Base-by-base conservation (phyloP, 2,329 filamentous ascomycete species). In the Zymoseptoria ardabiliae region DNA sequence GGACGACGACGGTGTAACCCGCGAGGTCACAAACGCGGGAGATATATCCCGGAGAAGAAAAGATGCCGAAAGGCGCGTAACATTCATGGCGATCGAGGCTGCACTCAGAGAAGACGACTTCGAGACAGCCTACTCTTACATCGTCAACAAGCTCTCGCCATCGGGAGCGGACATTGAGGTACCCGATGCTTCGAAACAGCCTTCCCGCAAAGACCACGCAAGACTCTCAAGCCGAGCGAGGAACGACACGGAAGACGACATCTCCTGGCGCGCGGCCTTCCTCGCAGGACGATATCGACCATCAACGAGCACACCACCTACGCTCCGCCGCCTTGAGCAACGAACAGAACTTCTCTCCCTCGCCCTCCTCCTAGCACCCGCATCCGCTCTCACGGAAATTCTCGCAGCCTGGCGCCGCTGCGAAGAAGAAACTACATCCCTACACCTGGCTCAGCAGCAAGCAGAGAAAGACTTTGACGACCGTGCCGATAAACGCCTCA, bases 121-220 rank as follows among this genome's bases (percentile, higher is more conserved):
- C 62, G 90, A 95, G 70, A 94, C 90, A 0, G 90, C 90, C 10
- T 94, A 93, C 71, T 92, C 89, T 0, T 93, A 90, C 69, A 86
- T 92, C 1, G 82, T 90, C 53, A 91, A 85, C 69, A 83, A 87
- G 21, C 78, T 94, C 25, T 69, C 70, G 2, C 74, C 72, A 6
- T 68, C 71, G 13, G 72, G 60, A 62, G 70, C 62, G 54, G 66
- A 65, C 62, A 70, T 64, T 22, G 58, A 61, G 13, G 57, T 52
- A 11, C 64, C 62, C 7, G 50, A 54, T 23, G 54, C 58, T 22
- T 21, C 50, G 11, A 53, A 51, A 17, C 56, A 56, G 22, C 28
- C 49, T 9, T 25, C 52, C 19, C 20, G 52, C 60, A 45, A 53
- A 50, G 11, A 2, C 48, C 56, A 35, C 50, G 58, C 56, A 59